Evolutionary conservation across 1,139 yeast genomes (phyloP).

Genomic region (Magnusiomyces magnusii): DNA sequence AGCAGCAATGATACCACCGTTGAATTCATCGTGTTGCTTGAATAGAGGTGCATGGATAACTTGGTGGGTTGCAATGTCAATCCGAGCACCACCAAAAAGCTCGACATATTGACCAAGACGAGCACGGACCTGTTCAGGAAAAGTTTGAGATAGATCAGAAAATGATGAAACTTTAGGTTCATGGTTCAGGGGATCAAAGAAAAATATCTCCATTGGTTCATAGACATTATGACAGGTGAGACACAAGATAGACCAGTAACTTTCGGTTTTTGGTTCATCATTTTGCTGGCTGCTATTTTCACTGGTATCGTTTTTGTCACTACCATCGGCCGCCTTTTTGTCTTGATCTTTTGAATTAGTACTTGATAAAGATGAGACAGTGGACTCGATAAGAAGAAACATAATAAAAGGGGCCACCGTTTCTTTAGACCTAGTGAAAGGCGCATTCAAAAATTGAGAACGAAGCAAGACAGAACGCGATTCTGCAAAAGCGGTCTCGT

Average conservation of each 20-base stretch:
- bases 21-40: not conserved
- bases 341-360: not conserved
- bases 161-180: not conserved
- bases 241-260: not conserved
- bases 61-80: not conserved
- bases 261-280: not conserved
- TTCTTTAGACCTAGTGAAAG: not conserved
- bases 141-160: not conserved
- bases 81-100: not conserved
- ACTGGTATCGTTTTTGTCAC: no score
- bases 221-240: not conserved
- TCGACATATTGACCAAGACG: not conserved
- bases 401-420: not conserved
- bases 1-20: not conserved
- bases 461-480: not conserved
- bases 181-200: not conserved
- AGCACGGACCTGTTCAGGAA: not conserved
- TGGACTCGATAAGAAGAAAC: not conserved
- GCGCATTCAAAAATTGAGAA: not conserved
- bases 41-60: not conserved
- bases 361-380: not conserved
- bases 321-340: no score
- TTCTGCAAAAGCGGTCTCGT: not conserved
- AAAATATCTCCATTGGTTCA: not conserved
- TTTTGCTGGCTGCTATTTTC: no score